Percentiles rank a stretch among this genome's conserved stretches.
Evolutionary conservation across 202 grass and related monocot species (phyloP).

Genomic region (Zoysia matrella): DNA sequence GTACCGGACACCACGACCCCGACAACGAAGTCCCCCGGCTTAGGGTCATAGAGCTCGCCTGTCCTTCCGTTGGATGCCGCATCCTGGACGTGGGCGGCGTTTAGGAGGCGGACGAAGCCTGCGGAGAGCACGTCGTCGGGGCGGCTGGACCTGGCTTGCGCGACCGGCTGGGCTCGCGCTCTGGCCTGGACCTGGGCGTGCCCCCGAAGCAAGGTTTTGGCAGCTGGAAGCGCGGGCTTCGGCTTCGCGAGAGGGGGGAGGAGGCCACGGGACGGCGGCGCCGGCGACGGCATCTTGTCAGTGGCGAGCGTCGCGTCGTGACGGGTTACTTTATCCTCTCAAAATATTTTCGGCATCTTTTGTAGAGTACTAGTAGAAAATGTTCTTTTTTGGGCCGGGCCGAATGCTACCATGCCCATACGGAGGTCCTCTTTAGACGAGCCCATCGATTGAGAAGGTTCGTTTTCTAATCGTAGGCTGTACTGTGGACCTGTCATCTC

Average conservation of each 20-base stretch:
- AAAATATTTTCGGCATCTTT: not conserved
- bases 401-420: too few species aligned
- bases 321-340: constrained; percentile 37
- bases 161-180: not conserved
- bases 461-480: not conserved
- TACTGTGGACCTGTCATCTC: not conserved
- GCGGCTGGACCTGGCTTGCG: constrained; percentile 28
- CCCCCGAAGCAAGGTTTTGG: not conserved
- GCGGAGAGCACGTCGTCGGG: constrained; percentile 42
- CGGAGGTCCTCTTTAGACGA: not conserved
- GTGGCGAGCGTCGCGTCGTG: not conserved
- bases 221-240: not conserved
- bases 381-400: not conserved
- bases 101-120: constrained; percentile 67
- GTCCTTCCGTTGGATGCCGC: not conserved
- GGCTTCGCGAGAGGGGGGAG: constrained; percentile 11
- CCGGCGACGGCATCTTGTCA: constrained; percentile 25
- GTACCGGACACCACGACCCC: constrained; percentile 84
- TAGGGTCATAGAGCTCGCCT: constrained; percentile 61
- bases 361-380: not conserved
- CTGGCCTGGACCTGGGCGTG: constrained; percentile 15
- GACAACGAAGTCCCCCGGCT: constrained; percentile 71
- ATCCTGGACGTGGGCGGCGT: not conserved
- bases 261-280: constrained; percentile 30
- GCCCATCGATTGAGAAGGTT: not conserved